Base-by-base conservation (phyloP, 73 alveolate genomes). In the Urostyla sp. region DNA sequence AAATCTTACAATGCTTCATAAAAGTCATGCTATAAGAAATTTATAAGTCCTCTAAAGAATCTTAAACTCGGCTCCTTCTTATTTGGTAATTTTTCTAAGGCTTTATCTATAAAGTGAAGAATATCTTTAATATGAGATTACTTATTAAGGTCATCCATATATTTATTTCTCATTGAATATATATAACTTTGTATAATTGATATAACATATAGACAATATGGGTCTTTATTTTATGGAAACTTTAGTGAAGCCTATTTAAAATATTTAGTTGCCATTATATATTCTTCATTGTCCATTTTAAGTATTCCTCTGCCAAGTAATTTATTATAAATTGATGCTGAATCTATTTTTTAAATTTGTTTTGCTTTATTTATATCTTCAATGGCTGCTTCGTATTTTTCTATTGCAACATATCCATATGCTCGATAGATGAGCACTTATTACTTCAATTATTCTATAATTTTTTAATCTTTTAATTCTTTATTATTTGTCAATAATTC, bases 1-100 rank as follows among this genome's bases (percentile, higher is more conserved):
- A 85, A 85, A 34, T 85, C 93, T 11, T 51, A 38, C 3, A 85
- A 72, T n/a, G 93, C 93, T 54, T 85, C 89, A 35, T 85, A 85
- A 36, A 85, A 85, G 43, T 35, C 48, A 31, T 85, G 93, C 6
- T 75, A 85, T 35, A 55, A 30, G 82, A 75, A 85, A 43, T 69
- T 54, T 1, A 85, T 72, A 38, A 85, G 77, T 0, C 93, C 93
- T 52, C 93, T 40, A 50, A 61, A 85, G 72, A 69, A 69, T 18
- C 30, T 46, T 13, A 69, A 31, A 35, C 77, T 53, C 18, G 87
- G 66, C 45, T 26, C 2, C 34, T 67, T 34, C 80, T 27, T 18
- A 60, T 75, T 34, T 44, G 72, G 49, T 75, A 20, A 85, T 10
- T 45, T 61, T 31, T 49, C 66, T 13, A 85, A 63, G 2, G 93